These are phyloP conservation scores for Domatiomyces catenatus DNA, from an alignment of 2,329 filamentous ascomycete species.

Conservation along the genomic window DNA sequence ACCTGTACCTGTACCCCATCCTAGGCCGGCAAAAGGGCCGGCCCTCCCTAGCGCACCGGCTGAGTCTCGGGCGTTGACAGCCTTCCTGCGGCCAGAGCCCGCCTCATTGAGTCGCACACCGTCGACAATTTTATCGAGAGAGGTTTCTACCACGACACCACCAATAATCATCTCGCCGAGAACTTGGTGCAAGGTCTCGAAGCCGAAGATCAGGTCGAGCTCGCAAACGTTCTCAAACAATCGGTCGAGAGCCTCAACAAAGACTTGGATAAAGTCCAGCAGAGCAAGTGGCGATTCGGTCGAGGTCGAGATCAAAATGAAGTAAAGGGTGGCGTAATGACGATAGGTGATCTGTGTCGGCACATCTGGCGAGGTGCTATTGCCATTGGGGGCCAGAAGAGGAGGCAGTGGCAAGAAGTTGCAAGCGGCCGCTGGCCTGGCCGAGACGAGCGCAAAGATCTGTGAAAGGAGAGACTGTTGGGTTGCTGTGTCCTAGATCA, in stretches of 20 bases:
- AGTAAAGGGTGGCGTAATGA: conserved; percentile 94
- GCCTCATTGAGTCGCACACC: conserved; percentile 56
- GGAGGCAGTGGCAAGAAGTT: conserved; percentile 82
- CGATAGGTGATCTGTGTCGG: conserved; percentile 95
- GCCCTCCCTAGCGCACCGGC: conserved; percentile 11
- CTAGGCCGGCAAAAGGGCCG: conserved; percentile 14
- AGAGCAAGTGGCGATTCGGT: conserved; percentile 91
- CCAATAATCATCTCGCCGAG: conserved; percentile 19
- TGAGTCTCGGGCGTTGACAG: conserved; percentile 27
- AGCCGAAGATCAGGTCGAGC: conserved; percentile 96
- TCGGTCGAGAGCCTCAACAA: conserved; percentile 85
- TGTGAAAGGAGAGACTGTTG: conserved; percentile 94
- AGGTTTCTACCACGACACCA: conserved; percentile 26
- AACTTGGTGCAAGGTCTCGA: conserved; percentile 77
- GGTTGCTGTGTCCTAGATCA: conserved; percentile 72
- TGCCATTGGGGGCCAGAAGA: conserved; percentile 40
- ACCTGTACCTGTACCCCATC: conserved; percentile 15
- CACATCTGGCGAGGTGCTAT: conserved; percentile 46
- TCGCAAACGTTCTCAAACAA: conserved; percentile 98
- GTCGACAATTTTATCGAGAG: conserved; percentile 53
- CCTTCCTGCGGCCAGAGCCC: conserved; percentile 27
- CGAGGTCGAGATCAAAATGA: conserved; percentile 92
- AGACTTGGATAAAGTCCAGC: conserved; percentile 94
- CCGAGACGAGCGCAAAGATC: conserved; percentile 90
- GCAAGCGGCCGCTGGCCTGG: conserved; percentile 79